Percentiles rank a stretch among this genome's conserved stretches.
Conservation (phyloP, 2,329 filamentous ascomycete species). For the Aureobasidium sp. region DNA sequence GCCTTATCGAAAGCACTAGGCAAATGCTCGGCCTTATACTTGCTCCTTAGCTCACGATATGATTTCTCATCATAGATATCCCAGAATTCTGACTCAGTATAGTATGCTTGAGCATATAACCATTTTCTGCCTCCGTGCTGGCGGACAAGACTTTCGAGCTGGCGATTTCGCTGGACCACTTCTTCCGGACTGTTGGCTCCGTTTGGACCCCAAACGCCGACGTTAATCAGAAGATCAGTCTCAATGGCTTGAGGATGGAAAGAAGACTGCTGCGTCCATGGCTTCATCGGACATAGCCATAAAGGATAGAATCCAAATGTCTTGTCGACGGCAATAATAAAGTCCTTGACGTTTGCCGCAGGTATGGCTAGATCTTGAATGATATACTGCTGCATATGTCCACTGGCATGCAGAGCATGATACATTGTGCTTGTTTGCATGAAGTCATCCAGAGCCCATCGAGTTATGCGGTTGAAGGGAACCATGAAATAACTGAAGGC, state of each 20-base stretch:
- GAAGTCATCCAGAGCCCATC: conserved; percentile 55
- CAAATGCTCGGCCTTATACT: conserved; percentile 31
- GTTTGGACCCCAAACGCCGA: conserved; percentile 53
- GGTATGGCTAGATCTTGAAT: conserved; percentile 56
- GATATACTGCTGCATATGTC: conserved; percentile 53
- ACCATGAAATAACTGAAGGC: conserved; percentile 55
- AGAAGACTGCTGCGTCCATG: not conserved
- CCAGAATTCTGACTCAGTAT: conserved; percentile 64
- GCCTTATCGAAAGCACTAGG: conserved; percentile 6
- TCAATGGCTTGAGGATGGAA: conserved; percentile 1
- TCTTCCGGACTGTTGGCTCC: conserved; percentile 28
- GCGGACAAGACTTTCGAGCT: conserved; percentile 53
- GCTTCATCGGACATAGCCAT: conserved; percentile 41
- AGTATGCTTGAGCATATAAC: conserved; percentile 64
- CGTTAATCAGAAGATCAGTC: conserved; percentile 41
- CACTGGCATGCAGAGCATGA: conserved; percentile 56
- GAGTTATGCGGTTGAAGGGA: conserved; percentile 59
- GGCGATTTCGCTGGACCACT: conserved; percentile 51
- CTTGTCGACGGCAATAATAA: conserved; percentile 37
- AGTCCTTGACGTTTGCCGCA: conserved; percentile 35
- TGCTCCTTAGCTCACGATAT: conserved; percentile 53
- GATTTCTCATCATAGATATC: conserved; percentile 52
- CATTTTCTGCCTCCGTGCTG: conserved; percentile 60
- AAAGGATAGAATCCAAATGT: conserved; percentile 40
- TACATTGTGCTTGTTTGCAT: conserved; percentile 60